These are phyloP conservation scores for Ochetophila trinervis DNA, from an alignment of 306 rosid species.

Conservation along the genomic window DNA sequence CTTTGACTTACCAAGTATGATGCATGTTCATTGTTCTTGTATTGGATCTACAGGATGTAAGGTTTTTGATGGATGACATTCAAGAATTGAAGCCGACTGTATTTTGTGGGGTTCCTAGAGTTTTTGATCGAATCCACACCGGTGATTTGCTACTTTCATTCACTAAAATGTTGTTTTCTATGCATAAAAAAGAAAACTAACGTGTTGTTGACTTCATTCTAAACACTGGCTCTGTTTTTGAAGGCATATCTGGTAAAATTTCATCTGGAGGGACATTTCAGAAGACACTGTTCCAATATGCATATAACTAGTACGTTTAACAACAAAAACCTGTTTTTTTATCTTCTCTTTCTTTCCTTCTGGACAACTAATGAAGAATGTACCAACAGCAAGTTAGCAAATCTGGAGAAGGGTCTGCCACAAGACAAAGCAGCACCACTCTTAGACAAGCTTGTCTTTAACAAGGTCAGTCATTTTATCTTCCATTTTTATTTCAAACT, in stretches of 20 bases:
- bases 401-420: constrained; percentile 72
- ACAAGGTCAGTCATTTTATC: constrained; percentile 46
- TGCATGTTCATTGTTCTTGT: constrained; percentile 12
- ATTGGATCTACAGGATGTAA: constrained; percentile 57
- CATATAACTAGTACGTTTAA: constrained; percentile 68
- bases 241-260: constrained; percentile 61
- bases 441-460: constrained; percentile 76
- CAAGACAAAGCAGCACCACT: constrained; percentile 82
- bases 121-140: constrained; percentile 63
- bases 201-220: constrained; percentile 12
- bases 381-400: constrained; percentile 57
- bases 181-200: background rate
- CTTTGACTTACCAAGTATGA: background rate
- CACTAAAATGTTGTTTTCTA: background rate
- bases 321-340: constrained; percentile 3
- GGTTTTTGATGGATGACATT: constrained; percentile 78
- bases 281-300: constrained; percentile 65
- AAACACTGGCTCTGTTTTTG: constrained; percentile 11
- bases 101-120: constrained; percentile 90
- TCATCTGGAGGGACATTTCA: constrained; percentile 59
- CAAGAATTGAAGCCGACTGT: constrained; percentile 73
- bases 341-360: constrained; percentile 18
- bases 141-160: constrained; percentile 35
- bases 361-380: constrained; percentile 32
- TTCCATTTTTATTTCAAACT: constrained; percentile 8